Evolutionary conservation across 2,329 filamentous ascomycete species (phyloP).

Genomic region (Emericellopsis cladophorae): DNA sequence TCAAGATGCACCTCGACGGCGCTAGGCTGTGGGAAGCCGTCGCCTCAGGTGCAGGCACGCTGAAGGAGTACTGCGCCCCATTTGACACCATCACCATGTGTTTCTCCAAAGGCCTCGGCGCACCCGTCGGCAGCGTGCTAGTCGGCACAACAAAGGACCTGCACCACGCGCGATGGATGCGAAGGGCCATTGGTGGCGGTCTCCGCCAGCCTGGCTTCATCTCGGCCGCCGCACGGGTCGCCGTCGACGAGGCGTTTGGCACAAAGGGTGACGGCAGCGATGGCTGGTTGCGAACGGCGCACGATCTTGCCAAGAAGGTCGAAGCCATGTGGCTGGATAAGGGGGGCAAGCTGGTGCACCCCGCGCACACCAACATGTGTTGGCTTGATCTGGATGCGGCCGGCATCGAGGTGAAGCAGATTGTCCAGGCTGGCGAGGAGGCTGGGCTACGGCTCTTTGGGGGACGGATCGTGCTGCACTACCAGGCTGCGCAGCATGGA

Average conservation of each 20-base stretch:
- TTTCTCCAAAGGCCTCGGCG: constrained; percentile 73
- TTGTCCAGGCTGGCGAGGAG: constrained; percentile 25
- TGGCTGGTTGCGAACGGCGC: constrained; percentile 46
- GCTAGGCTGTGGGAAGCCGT: constrained; percentile 76
- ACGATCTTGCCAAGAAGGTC: constrained; percentile 48
- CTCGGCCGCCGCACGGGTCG: constrained; percentile 57
- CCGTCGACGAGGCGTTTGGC: constrained; percentile 39
- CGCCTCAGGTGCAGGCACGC: constrained; percentile 51
- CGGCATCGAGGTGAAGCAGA: constrained; percentile 25
- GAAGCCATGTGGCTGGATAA: constrained; percentile 59
- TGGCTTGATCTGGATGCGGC: constrained; percentile 64
- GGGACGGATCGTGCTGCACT: constrained; percentile 33
- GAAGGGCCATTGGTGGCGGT: constrained; percentile 67
- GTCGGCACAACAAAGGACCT: constrained; percentile 33
- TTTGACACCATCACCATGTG: constrained; percentile 69
- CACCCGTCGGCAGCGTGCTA: constrained; percentile 66
- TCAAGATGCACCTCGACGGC: constrained; percentile 67
- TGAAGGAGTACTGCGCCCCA: constrained; percentile 53
- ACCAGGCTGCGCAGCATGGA: constrained; percentile 48
- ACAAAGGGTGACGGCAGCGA: constrained; percentile 23
- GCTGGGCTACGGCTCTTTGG: constrained; percentile 27
- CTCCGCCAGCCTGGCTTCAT: constrained; percentile 62
- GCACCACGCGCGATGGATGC: constrained; percentile 26
- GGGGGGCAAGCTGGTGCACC: constrained; percentile 55
- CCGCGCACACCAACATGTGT: constrained; percentile 84